These are phyloP conservation scores for Blastobotrys parvus DNA, from an alignment of 805 yeast species.

Conservation along the genomic window DNA sequence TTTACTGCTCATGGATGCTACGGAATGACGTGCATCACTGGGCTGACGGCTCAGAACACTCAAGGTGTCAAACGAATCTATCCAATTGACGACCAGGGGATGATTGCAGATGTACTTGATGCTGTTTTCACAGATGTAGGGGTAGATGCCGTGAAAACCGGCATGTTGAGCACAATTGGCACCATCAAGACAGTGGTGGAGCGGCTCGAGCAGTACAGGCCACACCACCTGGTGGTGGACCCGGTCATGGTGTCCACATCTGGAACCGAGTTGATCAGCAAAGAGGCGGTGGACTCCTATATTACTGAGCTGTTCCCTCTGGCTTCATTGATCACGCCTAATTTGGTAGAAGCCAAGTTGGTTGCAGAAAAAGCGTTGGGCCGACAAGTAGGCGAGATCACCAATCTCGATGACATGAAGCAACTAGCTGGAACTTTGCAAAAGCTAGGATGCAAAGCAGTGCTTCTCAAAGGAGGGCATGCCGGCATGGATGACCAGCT, in stretches of 20 bases:
- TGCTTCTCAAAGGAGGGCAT: slow-evolving; percentile 80
- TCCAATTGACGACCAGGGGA: slow-evolving; percentile 34
- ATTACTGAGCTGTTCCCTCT: slow-evolving; percentile 39
- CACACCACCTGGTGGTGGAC: slow-evolving; percentile 51
- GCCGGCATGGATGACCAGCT: slow-evolving; percentile 29
- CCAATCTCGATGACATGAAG: slow-evolving; percentile 31
- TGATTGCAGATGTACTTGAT: slow-evolving; percentile 42
- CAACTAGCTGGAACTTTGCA: slow-evolving; percentile 32
- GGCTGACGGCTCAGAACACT: slow-evolving; percentile 73
- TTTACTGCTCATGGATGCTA: slow-evolving; percentile 66
- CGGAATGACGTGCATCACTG: slow-evolving; percentile 70
- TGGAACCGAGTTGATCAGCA: slow-evolving; percentile 51
- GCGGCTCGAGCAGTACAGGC: slow-evolving; percentile 26
- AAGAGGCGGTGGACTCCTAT: slow-evolving; percentile 37
- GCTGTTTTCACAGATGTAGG: slow-evolving; percentile 53
- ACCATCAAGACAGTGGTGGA: slow-evolving; percentile 42
- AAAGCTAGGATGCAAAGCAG: slow-evolving; percentile 33
- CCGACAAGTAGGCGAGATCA: neutral
- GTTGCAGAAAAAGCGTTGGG: slow-evolving; percentile 22
- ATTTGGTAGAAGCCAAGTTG: slow-evolving; percentile 53
- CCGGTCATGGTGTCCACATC: slow-evolving; percentile 83
- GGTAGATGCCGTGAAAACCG: slow-evolving; percentile 66
- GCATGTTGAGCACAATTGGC: slow-evolving; percentile 52
- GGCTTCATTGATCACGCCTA: slow-evolving; percentile 68
- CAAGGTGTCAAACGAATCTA: slow-evolving; percentile 33